phyloP scores from a whole-genome alignment of 169 alveolate genomes.

The Plasmodium vinckei region DNA sequence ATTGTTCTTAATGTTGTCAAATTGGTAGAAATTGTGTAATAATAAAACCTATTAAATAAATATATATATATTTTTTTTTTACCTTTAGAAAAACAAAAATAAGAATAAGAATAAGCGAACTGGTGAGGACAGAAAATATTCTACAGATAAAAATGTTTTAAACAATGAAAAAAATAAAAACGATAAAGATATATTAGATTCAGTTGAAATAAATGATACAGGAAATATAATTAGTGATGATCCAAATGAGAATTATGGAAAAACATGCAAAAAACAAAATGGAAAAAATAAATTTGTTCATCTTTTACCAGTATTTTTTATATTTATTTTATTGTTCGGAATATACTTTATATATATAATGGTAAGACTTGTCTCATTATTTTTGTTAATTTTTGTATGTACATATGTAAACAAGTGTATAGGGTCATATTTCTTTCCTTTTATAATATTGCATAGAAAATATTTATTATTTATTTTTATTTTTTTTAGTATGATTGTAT shows the following conservation, averaged over 20 bases:
- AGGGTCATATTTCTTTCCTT: background rate
- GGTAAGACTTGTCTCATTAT: slow-evolving; percentile 1
- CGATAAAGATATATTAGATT: slow-evolving; percentile 14
- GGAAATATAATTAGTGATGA: slow-evolving; percentile 16
- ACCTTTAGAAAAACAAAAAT: slow-evolving; percentile 47
- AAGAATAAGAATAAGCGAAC: slow-evolving; percentile 36
- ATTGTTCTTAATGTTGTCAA: too few species aligned
- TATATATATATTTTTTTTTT: too few species aligned
- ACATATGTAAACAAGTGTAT: background rate
- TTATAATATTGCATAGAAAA: background rate
- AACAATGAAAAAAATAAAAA: slow-evolving; percentile 12
- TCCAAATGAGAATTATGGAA: background rate
- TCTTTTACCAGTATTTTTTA: slow-evolving; percentile 60
- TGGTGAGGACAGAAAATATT: slow-evolving; percentile 20
- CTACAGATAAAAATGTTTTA: slow-evolving; percentile 30
- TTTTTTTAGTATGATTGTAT: slow-evolving; percentile 61
- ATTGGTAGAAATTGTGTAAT: too few species aligned
- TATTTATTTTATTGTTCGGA: slow-evolving; percentile 42
- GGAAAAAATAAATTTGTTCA: slow-evolving; percentile 35
- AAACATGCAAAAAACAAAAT: slow-evolving; percentile 20
- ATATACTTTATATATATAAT: slow-evolving; percentile 64
- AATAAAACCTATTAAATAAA: background rate
- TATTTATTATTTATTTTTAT: background rate
- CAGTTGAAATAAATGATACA: background rate
- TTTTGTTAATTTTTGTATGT: background rate